Evolutionary conservation across 352 stramenopile species (phyloP).

Genomic region (Nothophytophthora sp.): DNA sequence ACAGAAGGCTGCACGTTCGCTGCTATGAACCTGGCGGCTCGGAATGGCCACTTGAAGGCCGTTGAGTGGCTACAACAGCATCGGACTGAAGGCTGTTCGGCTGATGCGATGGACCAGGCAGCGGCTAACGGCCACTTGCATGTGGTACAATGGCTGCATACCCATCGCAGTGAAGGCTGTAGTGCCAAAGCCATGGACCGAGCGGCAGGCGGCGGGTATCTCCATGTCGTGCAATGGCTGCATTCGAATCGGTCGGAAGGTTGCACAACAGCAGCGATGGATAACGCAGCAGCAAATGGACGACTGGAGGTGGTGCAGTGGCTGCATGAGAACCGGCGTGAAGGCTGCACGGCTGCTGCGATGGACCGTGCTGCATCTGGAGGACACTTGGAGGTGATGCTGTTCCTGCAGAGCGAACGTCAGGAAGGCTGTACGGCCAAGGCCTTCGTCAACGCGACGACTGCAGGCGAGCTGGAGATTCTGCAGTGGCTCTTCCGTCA

Average conservation of each 20-base stretch:
- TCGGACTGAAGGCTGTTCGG: conserved; percentile 17
- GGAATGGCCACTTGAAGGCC: conserved; percentile 15
- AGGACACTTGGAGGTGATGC: conserved; percentile 37
- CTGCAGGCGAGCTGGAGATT: conserved; percentile 33
- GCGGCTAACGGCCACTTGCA: conserved; percentile 19
- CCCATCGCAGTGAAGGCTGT: conserved; percentile 20
- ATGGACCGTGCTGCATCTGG: conserved; percentile 27
- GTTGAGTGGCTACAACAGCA: conserved; percentile 23
- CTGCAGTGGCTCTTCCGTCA: conserved; percentile 40
- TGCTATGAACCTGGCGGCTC: conserved; percentile 26
- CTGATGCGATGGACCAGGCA: conserved; percentile 23
- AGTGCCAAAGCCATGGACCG: conserved; percentile 21
- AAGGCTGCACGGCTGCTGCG: conserved; percentile 23
- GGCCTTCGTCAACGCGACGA: conserved; percentile 39
- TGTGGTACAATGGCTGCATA: conserved; percentile 26
- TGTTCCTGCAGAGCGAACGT: conserved; percentile 27
- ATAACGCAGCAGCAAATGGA: conserved; percentile 19
- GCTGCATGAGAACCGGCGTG: conserved; percentile 17
- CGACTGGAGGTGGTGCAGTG: conserved; percentile 22
- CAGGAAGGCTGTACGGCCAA: conserved; percentile 16
- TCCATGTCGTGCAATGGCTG: conserved; percentile 24
- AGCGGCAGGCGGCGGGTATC: conserved; percentile 13
- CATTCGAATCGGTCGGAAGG: conserved; percentile 16
- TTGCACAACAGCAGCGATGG: conserved; percentile 20
- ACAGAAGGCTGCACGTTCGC: conserved; percentile 18